These are phyloP conservation scores for Suhomyces wounanorum DNA, from an alignment of 1,139 yeast genomes.

Conservation along the genomic window DNA sequence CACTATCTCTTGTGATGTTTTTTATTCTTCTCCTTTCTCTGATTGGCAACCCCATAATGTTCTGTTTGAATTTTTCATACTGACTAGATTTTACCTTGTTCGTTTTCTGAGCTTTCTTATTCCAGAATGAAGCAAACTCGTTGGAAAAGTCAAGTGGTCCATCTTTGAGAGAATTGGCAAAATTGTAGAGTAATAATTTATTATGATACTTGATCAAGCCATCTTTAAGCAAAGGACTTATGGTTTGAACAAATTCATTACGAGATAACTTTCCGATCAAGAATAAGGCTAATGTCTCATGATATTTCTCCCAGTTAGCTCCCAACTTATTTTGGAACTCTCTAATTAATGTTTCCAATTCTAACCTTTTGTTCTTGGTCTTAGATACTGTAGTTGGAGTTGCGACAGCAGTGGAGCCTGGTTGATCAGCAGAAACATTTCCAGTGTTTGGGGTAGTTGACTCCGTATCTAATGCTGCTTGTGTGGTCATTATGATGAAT, in stretches of 20 bases:
- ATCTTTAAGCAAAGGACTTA: conserved; percentile 58
- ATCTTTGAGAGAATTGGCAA: conserved; percentile 82
- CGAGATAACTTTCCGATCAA: conserved; percentile 80
- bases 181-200: conserved; percentile 73
- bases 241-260: conserved; percentile 61
- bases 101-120: conserved; percentile 44
- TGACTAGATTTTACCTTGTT: conserved; percentile 58
- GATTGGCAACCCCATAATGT: conserved; percentile 83
- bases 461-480: conserved; percentile 6
- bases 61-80: conserved; percentile 79
- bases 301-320: conserved; percentile 81
- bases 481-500: conserved; percentile 8
- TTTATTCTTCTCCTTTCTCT: conserved; percentile 85
- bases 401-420: conserved; percentile 4
- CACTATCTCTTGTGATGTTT: conserved; percentile 78
- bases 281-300: conserved; percentile 73
- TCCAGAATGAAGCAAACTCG: conserved; percentile 62
- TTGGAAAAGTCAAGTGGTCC: conserved; percentile 48
- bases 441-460: conserved; percentile 4
- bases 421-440: conserved; percentile 7
- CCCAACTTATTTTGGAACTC: conserved; percentile 77
- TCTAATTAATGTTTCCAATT: conserved; percentile 69
- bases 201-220: conserved; percentile 63
- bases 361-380: conserved; percentile 53
- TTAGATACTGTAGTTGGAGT: conserved; percentile 5